Conservation (phyloP, 441 rosid genomes). For the Corymbia citriodora region DNA sequence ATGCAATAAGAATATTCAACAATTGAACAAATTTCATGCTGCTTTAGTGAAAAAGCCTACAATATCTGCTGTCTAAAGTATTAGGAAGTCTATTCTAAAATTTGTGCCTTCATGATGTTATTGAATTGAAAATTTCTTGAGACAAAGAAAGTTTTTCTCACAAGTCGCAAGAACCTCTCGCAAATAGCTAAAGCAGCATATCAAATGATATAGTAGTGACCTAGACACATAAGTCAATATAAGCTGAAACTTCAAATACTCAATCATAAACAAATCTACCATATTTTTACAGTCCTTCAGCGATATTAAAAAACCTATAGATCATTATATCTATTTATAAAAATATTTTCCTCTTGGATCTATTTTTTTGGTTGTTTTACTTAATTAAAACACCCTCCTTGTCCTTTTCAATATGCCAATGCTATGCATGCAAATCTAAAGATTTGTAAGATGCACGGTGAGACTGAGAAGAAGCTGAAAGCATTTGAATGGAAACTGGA, state of each 20-base stretch:
- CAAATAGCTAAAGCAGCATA: not conserved
- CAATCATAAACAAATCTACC: not conserved
- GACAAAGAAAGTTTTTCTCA: not conserved
- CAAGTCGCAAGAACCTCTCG: not conserved
- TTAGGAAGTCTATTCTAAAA: not conserved
- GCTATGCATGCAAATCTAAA: too few species aligned
- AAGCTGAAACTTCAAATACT: too few species aligned
- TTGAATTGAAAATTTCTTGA: not conserved
- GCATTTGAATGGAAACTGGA: not conserved
- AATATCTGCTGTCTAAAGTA: not conserved
- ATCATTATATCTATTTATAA: not conserved
- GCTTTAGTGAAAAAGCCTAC: not conserved
- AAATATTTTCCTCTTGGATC: not conserved
- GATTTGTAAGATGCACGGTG: not conserved
- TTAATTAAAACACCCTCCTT: not conserved
- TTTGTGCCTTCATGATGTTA: not conserved
- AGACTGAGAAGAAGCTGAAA: not conserved
- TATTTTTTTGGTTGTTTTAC: not conserved
- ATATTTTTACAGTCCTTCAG: not conserved
- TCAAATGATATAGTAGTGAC: not conserved
- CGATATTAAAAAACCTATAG: too few species aligned
- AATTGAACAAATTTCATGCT: not conserved
- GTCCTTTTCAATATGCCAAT: not conserved
- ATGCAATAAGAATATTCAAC: too few species aligned
- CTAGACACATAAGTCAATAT: too few species aligned